Percentiles rank a stretch among this genome's conserved stretches.
Conservation (phyloP, 2,329 filamentous ascomycete genomes). For the Ramularia collo-cygni region DNA sequence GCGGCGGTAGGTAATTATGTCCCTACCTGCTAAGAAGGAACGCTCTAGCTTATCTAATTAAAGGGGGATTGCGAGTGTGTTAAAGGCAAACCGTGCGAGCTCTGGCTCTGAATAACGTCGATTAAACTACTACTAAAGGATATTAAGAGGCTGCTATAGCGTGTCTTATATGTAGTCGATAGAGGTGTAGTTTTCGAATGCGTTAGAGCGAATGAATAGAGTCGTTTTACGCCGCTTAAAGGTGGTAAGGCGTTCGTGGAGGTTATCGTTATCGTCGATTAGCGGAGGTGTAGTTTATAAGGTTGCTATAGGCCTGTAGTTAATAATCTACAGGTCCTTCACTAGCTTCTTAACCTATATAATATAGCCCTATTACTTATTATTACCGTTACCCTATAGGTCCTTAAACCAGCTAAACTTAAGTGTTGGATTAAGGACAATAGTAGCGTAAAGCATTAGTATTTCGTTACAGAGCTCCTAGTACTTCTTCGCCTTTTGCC, state of each 20-base stretch:
- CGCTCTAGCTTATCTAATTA: neutral
- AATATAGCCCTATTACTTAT: no score
- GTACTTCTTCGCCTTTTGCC: slow-evolving; percentile 3
- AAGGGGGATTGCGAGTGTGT: neutral
- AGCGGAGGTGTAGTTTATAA: no score
- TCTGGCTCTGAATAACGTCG: neutral
- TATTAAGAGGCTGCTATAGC: neutral
- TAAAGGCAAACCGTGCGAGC: neutral
- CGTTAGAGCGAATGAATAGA: neutral
- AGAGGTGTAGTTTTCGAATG: neutral
- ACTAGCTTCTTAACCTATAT: neutral
- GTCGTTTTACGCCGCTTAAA: slow-evolving; percentile 1
- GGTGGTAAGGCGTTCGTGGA: neutral
- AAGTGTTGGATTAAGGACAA: slow-evolving; percentile 1
- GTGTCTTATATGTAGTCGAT: neutral
- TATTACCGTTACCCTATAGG: no score
- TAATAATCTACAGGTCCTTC: neutral
- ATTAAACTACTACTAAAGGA: slow-evolving; percentile 1
- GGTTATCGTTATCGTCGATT: no score
- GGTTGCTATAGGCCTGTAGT: neutral
- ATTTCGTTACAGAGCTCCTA: neutral
- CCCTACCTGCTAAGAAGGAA: neutral
- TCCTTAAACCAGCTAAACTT: slow-evolving; percentile 1
- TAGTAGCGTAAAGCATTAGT: no score
- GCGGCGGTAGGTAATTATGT: neutral